Evolutionary conservation across 2,329 filamentous ascomycete genomes (phyloP).

Genomic region (Cordyceps cicadae): DNA sequence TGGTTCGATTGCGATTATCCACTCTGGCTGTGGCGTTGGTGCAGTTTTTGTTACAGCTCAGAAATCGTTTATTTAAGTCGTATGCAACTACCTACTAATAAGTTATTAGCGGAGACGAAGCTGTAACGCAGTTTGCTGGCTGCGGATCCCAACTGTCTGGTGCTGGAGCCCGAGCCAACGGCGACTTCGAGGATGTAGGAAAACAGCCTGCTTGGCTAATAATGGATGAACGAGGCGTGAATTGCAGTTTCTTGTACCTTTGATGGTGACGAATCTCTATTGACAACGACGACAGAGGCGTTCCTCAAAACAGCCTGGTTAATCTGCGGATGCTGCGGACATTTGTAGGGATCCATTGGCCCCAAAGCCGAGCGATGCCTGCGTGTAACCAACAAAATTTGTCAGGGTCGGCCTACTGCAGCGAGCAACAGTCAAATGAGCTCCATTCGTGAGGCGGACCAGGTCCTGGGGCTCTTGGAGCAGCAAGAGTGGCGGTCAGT

Average conservation of each 20-base stretch:
- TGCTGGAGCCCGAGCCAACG: neutral
- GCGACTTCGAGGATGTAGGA: neutral
- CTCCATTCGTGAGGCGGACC: neutral
- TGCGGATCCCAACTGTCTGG: slow-evolving; percentile 10
- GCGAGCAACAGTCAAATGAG: neutral
- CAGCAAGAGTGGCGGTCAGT: slow-evolving; percentile 10
- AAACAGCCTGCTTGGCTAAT: neutral
- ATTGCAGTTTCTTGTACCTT: neutral
- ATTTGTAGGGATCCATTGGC: neutral
- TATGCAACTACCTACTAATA: too few relatives aligned
- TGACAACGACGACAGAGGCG: neutral
- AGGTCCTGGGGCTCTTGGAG: neutral
- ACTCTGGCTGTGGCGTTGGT: neutral
- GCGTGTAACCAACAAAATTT: slow-evolving; percentile 7
- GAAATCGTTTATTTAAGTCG: slow-evolving; percentile 5
- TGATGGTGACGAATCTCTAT: neutral
- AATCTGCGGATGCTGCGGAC: neutral
- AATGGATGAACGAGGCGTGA: neutral
- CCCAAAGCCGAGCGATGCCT: neutral
- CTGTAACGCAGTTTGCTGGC: neutral
- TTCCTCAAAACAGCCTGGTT: neutral
- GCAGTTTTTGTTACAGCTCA: slow-evolving; percentile 11
- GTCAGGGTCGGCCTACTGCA: neutral
- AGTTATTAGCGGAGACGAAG: neutral
- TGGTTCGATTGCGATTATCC: slow-evolving; percentile 5